Conservation (phyloP, 2,329 filamentous ascomycete genomes). For the Botrytis fabae region DNA sequence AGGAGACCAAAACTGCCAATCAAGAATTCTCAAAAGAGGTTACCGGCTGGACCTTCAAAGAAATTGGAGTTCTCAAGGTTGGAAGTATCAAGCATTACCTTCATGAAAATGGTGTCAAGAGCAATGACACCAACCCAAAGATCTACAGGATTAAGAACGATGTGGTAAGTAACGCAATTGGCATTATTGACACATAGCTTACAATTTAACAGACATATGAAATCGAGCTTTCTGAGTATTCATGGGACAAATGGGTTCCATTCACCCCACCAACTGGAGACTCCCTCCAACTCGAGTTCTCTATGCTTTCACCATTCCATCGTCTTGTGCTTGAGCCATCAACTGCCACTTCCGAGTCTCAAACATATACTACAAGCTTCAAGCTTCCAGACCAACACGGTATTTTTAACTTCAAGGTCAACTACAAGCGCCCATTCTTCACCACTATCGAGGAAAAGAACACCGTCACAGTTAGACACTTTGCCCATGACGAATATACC, state of each 20-base stretch:
- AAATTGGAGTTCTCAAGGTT: slow-evolving; percentile 84
- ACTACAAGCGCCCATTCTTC: slow-evolving; percentile 94
- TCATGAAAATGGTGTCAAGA: slow-evolving; percentile 54
- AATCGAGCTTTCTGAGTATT: slow-evolving; percentile 87
- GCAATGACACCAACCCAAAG: slow-evolving; percentile 67
- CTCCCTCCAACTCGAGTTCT: slow-evolving; percentile 89
- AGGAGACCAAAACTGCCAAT: slow-evolving; percentile 67
- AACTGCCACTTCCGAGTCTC: slow-evolving; percentile 62
- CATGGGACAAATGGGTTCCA: slow-evolving; percentile 70
- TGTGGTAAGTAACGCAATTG: slow-evolving; percentile 66
- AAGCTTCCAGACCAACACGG: slow-evolving; percentile 93
- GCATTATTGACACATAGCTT: not conserved
- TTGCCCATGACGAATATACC: slow-evolving; percentile 96
- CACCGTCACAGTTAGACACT: slow-evolving; percentile 91
- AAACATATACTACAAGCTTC: slow-evolving; percentile 74
- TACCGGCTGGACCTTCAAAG: slow-evolving; percentile 95
- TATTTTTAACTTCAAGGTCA: slow-evolving; percentile 97
- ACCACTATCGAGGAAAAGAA: slow-evolving; percentile 90
- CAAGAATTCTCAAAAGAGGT: slow-evolving; percentile 81
- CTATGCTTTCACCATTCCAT: slow-evolving; percentile 97
- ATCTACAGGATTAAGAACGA: slow-evolving; percentile 98
- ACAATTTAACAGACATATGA: slow-evolving; percentile 29
- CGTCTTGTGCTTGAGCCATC: slow-evolving; percentile 70
- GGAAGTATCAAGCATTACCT: slow-evolving; percentile 79
- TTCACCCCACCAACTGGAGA: slow-evolving; percentile 72